Evolutionary conservation across 1,284 basidiomycete genomes (phyloP).

Genomic region (Trametes polyzona): DNA sequence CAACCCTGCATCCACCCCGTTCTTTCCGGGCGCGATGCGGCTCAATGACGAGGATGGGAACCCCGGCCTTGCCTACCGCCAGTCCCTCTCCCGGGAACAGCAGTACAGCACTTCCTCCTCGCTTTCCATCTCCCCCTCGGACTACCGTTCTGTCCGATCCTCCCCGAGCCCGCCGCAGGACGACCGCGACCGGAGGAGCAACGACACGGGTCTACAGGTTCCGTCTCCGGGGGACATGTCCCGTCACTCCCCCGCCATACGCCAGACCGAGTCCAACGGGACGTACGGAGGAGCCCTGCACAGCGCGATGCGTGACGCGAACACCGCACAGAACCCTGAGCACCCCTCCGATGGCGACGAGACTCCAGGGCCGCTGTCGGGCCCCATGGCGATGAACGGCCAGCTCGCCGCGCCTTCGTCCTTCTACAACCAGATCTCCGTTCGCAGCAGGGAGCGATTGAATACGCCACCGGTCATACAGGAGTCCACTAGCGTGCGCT

Average conservation of each 20-base stretch:
- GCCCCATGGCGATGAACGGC: constrained; percentile 28
- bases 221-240: constrained; percentile 42
- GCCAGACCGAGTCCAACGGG: constrained; percentile 51
- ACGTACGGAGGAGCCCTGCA: constrained; percentile 48
- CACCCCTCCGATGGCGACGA: constrained; percentile 61
- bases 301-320: constrained; percentile 51
- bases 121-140: constrained; percentile 61
- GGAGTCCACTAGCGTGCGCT: constrained; percentile 43
- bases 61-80: constrained; percentile 47
- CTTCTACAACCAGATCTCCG: constrained; percentile 30
- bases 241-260: constrained; percentile 51
- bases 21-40: constrained; percentile 73
- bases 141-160: constrained; percentile 67
- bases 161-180: constrained; percentile 66
- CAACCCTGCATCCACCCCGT: constrained; percentile 81
- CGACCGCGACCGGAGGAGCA: constrained; percentile 33
- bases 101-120: constrained; percentile 58
- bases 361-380: constrained; percentile 29
- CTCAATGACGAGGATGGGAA: constrained; percentile 54
- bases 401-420: constrained; percentile 23
- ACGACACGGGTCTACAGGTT: constrained; percentile 29
- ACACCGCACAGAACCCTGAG: constrained; percentile 53
- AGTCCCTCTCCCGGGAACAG: constrained; percentile 51
- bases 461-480: constrained; percentile 46
- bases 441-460: constrained; percentile 33